Evolutionary conservation across 1,139 yeast species (phyloP).

Genomic region (Candida tropicalis): DNA sequence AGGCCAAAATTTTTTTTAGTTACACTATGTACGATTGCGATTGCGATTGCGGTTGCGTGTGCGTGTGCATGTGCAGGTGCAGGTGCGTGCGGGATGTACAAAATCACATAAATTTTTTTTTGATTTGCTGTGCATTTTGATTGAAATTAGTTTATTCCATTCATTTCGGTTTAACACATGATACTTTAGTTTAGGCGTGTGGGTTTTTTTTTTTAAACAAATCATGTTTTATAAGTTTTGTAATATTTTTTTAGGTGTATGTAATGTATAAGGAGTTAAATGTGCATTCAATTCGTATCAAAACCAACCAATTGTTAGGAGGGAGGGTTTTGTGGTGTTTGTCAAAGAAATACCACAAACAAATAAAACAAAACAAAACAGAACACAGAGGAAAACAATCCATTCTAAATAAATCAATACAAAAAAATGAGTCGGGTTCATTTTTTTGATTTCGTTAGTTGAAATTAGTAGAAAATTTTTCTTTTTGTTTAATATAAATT

Average conservation of each 20-base stretch:
- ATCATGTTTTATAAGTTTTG: no score
- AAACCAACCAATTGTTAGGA: neutral
- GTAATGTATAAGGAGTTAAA: neutral
- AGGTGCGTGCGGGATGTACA: conserved; percentile 1
- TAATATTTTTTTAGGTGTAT: no score
- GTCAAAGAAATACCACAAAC: neutral
- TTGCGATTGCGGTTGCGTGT: no score
- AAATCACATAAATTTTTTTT: neutral
- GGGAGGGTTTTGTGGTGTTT: neutral
- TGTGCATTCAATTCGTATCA: conserved; percentile 1
- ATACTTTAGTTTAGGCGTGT: neutral
- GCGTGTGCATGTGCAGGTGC: neutral
- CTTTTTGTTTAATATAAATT: conserved; percentile 1
- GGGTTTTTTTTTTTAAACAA: no score
- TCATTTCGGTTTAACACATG: neutral
- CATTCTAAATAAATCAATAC: no score
- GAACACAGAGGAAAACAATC: neutral
- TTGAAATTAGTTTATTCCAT: no score
- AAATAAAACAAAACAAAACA: neutral
- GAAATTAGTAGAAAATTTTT: conserved; percentile 1
- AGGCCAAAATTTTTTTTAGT: no score
- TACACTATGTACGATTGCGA: neutral
- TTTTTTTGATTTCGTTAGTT: neutral
- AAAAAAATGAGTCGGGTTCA: no score
- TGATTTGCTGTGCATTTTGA: neutral